Conservation (phyloP, 768 basidiomycete genomes). For the Scleroderma citrinum region DNA sequence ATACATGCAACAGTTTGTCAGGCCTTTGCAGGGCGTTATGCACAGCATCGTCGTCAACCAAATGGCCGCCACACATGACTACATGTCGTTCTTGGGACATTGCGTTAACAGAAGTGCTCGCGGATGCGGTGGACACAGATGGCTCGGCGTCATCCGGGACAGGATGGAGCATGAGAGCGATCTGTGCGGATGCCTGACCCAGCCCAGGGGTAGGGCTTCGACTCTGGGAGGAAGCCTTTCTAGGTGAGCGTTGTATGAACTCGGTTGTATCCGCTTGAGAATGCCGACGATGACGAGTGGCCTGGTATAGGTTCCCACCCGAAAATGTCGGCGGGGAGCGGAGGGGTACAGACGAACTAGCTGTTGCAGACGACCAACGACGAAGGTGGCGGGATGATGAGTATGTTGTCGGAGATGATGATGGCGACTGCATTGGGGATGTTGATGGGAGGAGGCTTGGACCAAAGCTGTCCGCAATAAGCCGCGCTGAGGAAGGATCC, state of each 20-base stretch:
- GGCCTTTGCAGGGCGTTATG: slow-evolving; percentile 14
- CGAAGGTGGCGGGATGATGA: slow-evolving; percentile 23
- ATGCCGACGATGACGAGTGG: slow-evolving; percentile 16
- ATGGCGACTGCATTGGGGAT: neutral
- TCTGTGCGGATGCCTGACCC: slow-evolving; percentile 7
- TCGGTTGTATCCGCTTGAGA: slow-evolving; percentile 9
- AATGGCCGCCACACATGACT: slow-evolving; percentile 21
- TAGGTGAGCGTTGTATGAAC: slow-evolving; percentile 1
- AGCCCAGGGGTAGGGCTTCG: slow-evolving; percentile 18
- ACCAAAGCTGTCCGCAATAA: neutral
- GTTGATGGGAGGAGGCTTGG: neutral
- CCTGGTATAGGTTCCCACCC: slow-evolving; percentile 4
- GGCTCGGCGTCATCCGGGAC: slow-evolving; percentile 9
- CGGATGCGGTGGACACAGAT: neutral
- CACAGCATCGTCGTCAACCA: slow-evolving; percentile 26
- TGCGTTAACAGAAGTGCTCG: neutral
- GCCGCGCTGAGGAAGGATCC: neutral
- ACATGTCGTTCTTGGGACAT: slow-evolving; percentile 10
- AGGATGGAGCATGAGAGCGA: slow-evolving; percentile 10
- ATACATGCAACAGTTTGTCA: slow-evolving; percentile 23
- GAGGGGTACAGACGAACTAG: slow-evolving; percentile 13
- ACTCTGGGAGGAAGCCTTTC: slow-evolving; percentile 13
- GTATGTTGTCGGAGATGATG: slow-evolving; percentile 21
- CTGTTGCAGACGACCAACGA: slow-evolving; percentile 27
- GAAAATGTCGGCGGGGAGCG: slow-evolving; percentile 16